phyloP scores from a whole-genome alignment of 768 basidiomycete genomes.

The Russula olivacea region DNA sequence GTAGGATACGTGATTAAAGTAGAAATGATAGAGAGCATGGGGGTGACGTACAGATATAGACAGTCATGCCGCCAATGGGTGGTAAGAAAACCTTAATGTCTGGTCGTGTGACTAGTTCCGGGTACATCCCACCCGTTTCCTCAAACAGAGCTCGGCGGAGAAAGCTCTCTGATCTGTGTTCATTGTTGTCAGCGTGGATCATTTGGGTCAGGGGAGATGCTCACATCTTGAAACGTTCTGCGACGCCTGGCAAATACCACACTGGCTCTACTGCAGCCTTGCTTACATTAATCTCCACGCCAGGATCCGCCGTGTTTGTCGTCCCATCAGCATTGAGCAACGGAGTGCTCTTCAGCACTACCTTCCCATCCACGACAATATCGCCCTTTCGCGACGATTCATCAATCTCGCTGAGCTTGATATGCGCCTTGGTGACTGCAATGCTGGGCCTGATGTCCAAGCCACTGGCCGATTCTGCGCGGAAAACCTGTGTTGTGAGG shows the following conservation, averaged over 20 bases:
- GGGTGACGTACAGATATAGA: slow-evolving; percentile 68
- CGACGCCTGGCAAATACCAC: slow-evolving; percentile 92
- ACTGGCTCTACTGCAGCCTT: slow-evolving; percentile 97
- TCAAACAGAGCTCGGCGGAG: slow-evolving; percentile 92
- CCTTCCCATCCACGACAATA: slow-evolving; percentile 71
- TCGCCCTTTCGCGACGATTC: slow-evolving; percentile 68
- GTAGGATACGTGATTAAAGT: neutral
- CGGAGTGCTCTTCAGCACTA: slow-evolving; percentile 67
- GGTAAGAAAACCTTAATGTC: slow-evolving; percentile 96
- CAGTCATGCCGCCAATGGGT: slow-evolving; percentile 86
- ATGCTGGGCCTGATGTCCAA: slow-evolving; percentile 90
- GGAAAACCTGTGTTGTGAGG: slow-evolving; percentile 68
- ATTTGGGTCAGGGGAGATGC: slow-evolving; percentile 29
- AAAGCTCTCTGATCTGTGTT: slow-evolving; percentile 64
- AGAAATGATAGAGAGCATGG: neutral
- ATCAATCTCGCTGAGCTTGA: slow-evolving; percentile 93
- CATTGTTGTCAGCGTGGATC: neutral
- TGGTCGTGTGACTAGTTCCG: slow-evolving; percentile 89
- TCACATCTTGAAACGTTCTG: slow-evolving; percentile 88
- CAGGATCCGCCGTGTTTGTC: slow-evolving; percentile 51
- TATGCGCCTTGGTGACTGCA: slow-evolving; percentile 85
- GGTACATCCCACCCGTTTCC: slow-evolving; percentile 94
- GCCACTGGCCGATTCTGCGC: slow-evolving; percentile 55
- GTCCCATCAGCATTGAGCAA: slow-evolving; percentile 60
- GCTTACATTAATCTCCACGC: slow-evolving; percentile 81